Conservation (phyloP, 2,329 filamentous ascomycete genomes). For the Arthrobotrys pseudoclavata region DNA sequence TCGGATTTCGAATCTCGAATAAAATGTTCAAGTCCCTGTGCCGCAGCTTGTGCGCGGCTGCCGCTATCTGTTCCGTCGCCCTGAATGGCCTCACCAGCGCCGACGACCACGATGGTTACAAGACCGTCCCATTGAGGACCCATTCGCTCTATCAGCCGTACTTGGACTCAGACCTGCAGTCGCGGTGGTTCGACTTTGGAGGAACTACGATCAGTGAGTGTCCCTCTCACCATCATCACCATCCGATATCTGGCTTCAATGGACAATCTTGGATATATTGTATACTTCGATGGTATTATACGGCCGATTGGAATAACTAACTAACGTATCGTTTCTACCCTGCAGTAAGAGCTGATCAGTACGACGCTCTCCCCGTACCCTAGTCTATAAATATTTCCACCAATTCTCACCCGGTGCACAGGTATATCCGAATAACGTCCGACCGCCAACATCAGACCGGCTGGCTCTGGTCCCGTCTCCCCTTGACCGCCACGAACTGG, state of each 20-base stretch:
- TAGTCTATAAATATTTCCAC: not conserved
- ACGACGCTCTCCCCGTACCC: conserved; percentile 46
- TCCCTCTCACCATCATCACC: conserved; percentile 65
- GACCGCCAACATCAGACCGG: conserved; percentile 91
- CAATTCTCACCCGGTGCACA: conserved; percentile 65
- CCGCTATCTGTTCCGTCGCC: conserved; percentile 47
- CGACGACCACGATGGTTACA: conserved; percentile 65
- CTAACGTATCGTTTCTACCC: conserved; percentile 23
- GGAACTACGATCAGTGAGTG: conserved; percentile 81
- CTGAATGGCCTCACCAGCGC: conserved; percentile 71
- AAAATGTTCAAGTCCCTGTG: conserved; percentile 52
- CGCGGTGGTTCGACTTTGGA: conserved; percentile 98
- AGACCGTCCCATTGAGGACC: conserved; percentile 76
- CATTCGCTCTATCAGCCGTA: conserved; percentile 90
- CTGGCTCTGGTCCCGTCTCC: conserved; percentile 93
- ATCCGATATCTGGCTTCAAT: not conserved
- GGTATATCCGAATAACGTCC: conserved; percentile 91
- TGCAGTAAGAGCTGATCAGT: conserved; percentile 72
- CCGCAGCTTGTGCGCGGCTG: conserved; percentile 56
- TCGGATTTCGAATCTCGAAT: not conserved
- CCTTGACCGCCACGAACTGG: conserved; percentile 98
- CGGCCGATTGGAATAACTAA: not conserved
- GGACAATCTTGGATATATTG: no score
- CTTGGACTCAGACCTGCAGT: conserved; percentile 97
- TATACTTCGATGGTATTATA: no score